Evolutionary conservation across 129 eudicot species (phyloP).

Genomic region (Lactuca sativa): DNA sequence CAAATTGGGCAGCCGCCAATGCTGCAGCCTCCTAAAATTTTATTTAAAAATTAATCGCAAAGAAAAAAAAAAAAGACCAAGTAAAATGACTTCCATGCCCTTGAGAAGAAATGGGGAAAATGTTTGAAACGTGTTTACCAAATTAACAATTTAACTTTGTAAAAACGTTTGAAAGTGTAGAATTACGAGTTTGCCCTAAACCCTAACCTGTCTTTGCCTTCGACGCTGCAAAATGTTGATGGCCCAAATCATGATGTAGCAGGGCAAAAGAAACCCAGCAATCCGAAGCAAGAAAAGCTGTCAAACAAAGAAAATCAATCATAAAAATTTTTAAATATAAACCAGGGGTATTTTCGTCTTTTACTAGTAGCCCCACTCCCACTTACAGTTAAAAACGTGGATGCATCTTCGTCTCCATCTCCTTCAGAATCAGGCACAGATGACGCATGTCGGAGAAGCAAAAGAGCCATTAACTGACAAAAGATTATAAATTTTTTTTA

Average conservation of each 20-base stretch:
- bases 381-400: constrained; percentile 82
- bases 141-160: no score
- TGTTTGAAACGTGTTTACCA: no score
- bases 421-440: constrained; percentile 61
- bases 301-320: constrained; percentile 2
- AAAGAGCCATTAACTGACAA: constrained; percentile 85
- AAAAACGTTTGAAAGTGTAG: no score
- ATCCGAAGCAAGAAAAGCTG: constrained; percentile 93
- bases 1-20: constrained; percentile 73
- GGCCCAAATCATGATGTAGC: constrained; percentile 94
- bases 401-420: constrained; percentile 69
- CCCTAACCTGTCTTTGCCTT: constrained; percentile 86
- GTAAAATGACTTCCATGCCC: background rate
- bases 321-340: background rate
- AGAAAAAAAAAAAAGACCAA: background rate
- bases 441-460: constrained; percentile 80
- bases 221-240: constrained; percentile 88
- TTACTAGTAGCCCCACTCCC: background rate
- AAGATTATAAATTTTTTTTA: background rate
- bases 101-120: no score
- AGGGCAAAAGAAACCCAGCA: constrained; percentile 90
- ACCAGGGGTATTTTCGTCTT: constrained; percentile 7
- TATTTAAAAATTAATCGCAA: background rate
- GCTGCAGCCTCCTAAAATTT: constrained; percentile 78
- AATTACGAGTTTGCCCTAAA: no score